Conservation (phyloP, 1,284 basidiomycete genomes). For the Ganoderma lucidum region DNA sequence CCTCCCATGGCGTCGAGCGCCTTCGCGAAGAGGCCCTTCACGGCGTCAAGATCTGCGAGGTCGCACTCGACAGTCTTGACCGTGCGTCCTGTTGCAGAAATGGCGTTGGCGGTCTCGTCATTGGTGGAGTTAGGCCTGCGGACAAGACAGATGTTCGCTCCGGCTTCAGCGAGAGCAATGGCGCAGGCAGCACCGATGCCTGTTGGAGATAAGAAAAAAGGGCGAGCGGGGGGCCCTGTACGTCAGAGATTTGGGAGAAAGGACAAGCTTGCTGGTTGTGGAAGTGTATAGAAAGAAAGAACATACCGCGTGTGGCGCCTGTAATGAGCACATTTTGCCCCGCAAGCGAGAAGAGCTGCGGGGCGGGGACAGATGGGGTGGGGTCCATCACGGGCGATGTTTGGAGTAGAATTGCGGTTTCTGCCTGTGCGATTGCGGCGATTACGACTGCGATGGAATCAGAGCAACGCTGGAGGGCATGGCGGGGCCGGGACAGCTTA, state of each 20-base stretch:
- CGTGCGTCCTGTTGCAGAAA: conserved; percentile 53
- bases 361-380: conserved; percentile 53
- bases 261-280: conserved; percentile 18
- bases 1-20: conserved; percentile 70
- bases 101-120: conserved; percentile 62
- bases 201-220: conserved; percentile 41
- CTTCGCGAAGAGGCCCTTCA: conserved; percentile 70
- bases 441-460: conserved; percentile 18
- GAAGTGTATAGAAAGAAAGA: conserved; percentile 30
- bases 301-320: conserved; percentile 58
- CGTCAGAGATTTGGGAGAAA: conserved; percentile 1
- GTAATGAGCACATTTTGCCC: conserved; percentile 75
- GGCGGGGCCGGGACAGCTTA: conserved; percentile 17
- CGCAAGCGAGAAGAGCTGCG: conserved; percentile 65
- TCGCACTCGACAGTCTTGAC: conserved; percentile 77
- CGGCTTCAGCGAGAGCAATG: conserved; percentile 78
- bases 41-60: conserved; percentile 71
- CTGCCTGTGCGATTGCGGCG: conserved; percentile 16
- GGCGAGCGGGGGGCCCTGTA: conserved; percentile 14
- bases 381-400: conserved; percentile 47
- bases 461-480: conserved; percentile 22
- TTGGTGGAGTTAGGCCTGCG: conserved; percentile 65
- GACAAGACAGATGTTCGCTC: conserved; percentile 85
- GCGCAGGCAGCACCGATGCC: conserved; percentile 81
- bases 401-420: conserved; percentile 7